Evolutionary conservation across 2,329 filamentous ascomycete genomes (phyloP), one percentile per base, ranked within the genome.

Genomic region (Coniochaeta sp.): DNA sequence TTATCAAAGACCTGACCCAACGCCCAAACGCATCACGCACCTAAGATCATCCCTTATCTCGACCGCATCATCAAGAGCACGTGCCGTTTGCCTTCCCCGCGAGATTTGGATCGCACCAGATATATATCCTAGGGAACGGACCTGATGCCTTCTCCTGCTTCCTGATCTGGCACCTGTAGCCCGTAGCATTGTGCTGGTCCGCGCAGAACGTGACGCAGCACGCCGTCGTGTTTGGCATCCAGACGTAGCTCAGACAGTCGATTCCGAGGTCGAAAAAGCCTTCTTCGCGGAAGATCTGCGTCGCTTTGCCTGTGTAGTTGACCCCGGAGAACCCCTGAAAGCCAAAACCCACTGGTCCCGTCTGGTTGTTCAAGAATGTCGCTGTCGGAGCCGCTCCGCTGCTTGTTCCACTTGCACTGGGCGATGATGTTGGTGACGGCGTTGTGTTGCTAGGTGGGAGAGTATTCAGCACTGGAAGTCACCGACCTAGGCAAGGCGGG

Each of bases 311-410:
- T 2, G 16, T 30, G 60, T 66, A 73, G 44, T 69, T 63, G 2
- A 50, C 1, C 7, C 62, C 61, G 0, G 67, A 65, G 55, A 68
- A 74, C 8, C 61, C 72, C 58, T 74, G 73, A 66, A 75, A 74
- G 4, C 65, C 66, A 24, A 70, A 68, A 1, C 61, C 60, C 17
- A 28, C 32, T 0, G 65, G 64, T 8, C 40, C 58, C 2, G 67
- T 67, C 44, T 67, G 61, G 60, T 69, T 68, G 61, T 64, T 64
- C 57, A 69, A 62, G 32, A 61, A 64, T 0, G 61, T 59, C 2
- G 62, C 19, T 12, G 63, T 58, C 19, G 4, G 62, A 38, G 3
- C 56, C 47, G 30, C 42, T 24, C 42, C 19, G 14, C 24, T 55
- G 4, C 59, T 57, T 26, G 58, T 47, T 16, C n/a, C n/a, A n/a